Evolutionary conservation across 306 rosid genomes (phyloP), one percentile per base, ranked within the genome.

Genomic region (Vigna angularis): DNA sequence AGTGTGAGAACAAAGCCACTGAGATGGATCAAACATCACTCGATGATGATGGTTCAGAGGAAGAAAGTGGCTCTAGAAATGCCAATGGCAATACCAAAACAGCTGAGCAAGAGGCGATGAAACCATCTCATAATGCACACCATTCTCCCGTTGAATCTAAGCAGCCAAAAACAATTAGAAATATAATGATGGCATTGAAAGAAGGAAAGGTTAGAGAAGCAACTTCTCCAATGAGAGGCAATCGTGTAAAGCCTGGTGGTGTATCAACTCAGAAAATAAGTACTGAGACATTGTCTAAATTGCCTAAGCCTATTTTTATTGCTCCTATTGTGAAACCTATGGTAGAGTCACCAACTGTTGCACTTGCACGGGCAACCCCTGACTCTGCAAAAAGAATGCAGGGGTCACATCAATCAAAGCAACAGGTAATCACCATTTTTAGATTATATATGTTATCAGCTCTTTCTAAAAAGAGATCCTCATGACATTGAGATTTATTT

Each of bases 151-250:
- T 70, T 82, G 99, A 95, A 84, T 72, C 84, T 12, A 88, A 87
- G 82, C 94, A 81, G 66, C 96, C 98, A 56, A 96, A 85, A 86
- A 87, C 96, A 80, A 90, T 91, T 61, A 89, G 85, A 77, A 90
- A 89, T 77, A 91, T 96, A 84, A 96, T 96, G 97, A 83, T 86
- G 85, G 92, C 93, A 51, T 57, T 93, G 49, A 96, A 88, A 79
- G 99, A 96, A 74, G 99, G 94, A 73, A 93, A 86, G 75, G 84
- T 42, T 49, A 85, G 99, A 76, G 98, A 93, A 84, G 85, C 85
- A 71, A 79, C 83, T 83, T 96, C 98, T 58, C 99, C 99, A 7
- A 81, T 96, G 92, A 90, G 97, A 78, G 88, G 89, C 62, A 93
- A 63, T 73, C 90, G 87, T n/a, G 24, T 79, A 47, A 96, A 89